These are phyloP conservation scores for Penicillium sp. DNA, from an alignment of 2,329 filamentous ascomycete genomes.

Conservation along the genomic window DNA sequence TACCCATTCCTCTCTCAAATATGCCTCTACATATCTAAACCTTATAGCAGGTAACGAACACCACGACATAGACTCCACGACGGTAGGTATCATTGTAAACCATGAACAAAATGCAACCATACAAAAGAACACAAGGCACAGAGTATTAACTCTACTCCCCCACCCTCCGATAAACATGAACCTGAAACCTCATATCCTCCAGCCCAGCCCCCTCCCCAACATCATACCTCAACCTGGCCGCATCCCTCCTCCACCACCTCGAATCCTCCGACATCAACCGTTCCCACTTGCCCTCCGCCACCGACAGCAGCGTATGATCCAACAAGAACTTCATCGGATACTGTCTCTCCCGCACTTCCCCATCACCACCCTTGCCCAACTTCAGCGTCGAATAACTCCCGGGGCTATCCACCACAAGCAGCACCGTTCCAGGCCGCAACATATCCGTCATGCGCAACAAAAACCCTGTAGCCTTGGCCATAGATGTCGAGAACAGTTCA, in stretches of 20 bases:
- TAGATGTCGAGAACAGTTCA: constrained; percentile 75
- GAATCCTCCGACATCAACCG: constrained; percentile 74
- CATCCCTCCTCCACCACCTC: constrained; percentile 70
- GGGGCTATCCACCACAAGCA: constrained; percentile 85
- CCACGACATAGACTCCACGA: too few relatives aligned
- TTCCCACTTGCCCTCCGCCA: constrained; percentile 54
- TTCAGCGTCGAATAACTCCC: constrained; percentile 82
- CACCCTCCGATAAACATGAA: constrained; percentile 68
- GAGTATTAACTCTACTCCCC: too few relatives aligned
- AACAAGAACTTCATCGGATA: constrained; percentile 95
- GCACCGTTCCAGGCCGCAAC: constrained; percentile 58
- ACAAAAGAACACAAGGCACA: too few relatives aligned
- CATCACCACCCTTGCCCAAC: constrained; percentile 49
- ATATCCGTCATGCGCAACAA: constrained; percentile 58
- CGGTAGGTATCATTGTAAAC: too few relatives aligned
- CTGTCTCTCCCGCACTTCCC: constrained; percentile 42
- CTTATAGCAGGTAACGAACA: too few relatives aligned
- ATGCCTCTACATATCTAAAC: too few relatives aligned
- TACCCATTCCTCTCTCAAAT: too few relatives aligned
- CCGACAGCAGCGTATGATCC: constrained; percentile 63
- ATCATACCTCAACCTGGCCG: constrained; percentile 59
- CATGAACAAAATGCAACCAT: too few relatives aligned
- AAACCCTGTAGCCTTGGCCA: constrained; percentile 66
- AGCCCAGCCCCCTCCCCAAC: constrained; percentile 78
- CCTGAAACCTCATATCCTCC: constrained; percentile 91